Percentiles rank a stretch among this genome's conserved stretches.
Conservation (phyloP, 805 yeast genomes). For the Tetrapisispora phaffii region DNA sequence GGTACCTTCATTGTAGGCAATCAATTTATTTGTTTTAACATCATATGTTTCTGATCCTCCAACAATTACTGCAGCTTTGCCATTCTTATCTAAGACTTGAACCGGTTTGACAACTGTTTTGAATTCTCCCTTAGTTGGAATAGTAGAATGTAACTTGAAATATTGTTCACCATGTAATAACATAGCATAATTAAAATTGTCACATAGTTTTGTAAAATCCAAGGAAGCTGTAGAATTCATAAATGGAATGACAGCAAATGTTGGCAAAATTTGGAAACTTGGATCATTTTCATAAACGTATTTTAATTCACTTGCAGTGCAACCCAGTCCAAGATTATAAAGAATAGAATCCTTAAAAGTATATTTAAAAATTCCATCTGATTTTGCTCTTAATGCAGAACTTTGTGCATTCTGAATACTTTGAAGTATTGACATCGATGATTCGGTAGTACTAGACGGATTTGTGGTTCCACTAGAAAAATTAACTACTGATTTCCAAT, state of each 20-base stretch:
- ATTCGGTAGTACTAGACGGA: slow-evolving; percentile 51
- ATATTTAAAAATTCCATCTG: slow-evolving; percentile 38
- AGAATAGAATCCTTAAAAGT: slow-evolving; percentile 64
- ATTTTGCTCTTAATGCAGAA: slow-evolving; percentile 29
- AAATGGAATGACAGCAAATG: slow-evolving; percentile 83
- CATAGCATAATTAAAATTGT: slow-evolving; percentile 80
- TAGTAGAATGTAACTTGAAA: slow-evolving; percentile 59
- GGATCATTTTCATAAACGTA: slow-evolving; percentile 68
- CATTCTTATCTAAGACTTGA: slow-evolving; percentile 73
- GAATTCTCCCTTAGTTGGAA: slow-evolving; percentile 61
- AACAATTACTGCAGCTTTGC: slow-evolving; percentile 67
- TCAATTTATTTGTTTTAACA: slow-evolving; percentile 50
- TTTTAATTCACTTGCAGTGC: slow-evolving; percentile 62
- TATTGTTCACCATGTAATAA: slow-evolving; percentile 94
- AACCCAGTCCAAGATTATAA: slow-evolving; percentile 86
- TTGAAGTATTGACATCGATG: slow-evolving; percentile 67
- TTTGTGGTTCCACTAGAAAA: slow-evolving; percentile 50
- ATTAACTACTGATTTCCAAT: slow-evolving; percentile 58
- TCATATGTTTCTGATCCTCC: slow-evolving; percentile 67
- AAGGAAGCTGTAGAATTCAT: slow-evolving; percentile 52
- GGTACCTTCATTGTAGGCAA: slow-evolving; percentile 77
- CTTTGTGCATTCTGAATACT: slow-evolving; percentile 38
- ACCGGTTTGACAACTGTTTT: slow-evolving; percentile 57
- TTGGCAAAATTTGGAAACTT: slow-evolving; percentile 77
- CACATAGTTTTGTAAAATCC: slow-evolving; percentile 52